Conservation (phyloP, 2,329 filamentous ascomycete species). For the Harringtonia lauricola region DNA sequence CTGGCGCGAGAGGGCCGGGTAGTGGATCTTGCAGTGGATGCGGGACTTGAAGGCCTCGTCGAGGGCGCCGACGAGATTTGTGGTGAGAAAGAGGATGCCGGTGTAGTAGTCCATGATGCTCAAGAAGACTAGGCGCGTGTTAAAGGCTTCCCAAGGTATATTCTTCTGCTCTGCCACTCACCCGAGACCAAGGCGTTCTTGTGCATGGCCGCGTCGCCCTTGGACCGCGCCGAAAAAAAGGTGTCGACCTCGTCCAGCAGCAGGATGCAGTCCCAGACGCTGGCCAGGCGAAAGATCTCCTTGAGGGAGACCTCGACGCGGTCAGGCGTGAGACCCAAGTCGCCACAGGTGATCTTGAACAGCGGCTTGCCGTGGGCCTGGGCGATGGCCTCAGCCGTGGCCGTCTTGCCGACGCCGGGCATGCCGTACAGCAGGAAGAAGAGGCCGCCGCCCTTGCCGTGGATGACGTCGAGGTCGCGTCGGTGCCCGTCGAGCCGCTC, state of each 20-base stretch:
- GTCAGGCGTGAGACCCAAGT: conserved; percentile 29
- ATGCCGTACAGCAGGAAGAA: conserved; percentile 34
- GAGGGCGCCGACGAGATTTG: conserved; percentile 35
- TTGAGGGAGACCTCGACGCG: conserved; percentile 19
- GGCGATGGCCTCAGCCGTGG: conserved; percentile 27
- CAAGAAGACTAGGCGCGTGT: conserved; percentile 26
- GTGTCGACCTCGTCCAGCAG: conserved; percentile 18
- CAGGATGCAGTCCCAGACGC: conserved; percentile 17
- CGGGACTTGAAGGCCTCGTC: conserved; percentile 39
- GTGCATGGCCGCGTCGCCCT: conserved; percentile 14
- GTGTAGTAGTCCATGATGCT: conserved; percentile 34
- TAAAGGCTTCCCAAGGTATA: not conserved
- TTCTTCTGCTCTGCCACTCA: not conserved
- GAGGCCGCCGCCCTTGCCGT: conserved; percentile 28
- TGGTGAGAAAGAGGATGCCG: conserved; percentile 38
- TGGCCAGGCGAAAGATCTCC: conserved; percentile 12
- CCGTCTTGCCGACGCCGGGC: conserved; percentile 37
- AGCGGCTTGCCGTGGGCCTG: conserved; percentile 30
- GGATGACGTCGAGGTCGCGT: conserved; percentile 21
- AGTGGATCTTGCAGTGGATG: conserved; percentile 34
- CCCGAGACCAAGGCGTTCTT: conserved; percentile 22
- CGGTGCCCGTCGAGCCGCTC: not conserved
- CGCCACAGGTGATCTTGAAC: conserved; percentile 37
- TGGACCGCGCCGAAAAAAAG: conserved; percentile 12
- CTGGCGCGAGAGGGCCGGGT: conserved; percentile 13